A percentile compares a stretch with the other conserved stretches of the same genome.
These are phyloP conservation scores for Globisporangium rhizosaccharum DNA, from an alignment of 352 stramenopile genomes.

Conservation along the genomic window DNA sequence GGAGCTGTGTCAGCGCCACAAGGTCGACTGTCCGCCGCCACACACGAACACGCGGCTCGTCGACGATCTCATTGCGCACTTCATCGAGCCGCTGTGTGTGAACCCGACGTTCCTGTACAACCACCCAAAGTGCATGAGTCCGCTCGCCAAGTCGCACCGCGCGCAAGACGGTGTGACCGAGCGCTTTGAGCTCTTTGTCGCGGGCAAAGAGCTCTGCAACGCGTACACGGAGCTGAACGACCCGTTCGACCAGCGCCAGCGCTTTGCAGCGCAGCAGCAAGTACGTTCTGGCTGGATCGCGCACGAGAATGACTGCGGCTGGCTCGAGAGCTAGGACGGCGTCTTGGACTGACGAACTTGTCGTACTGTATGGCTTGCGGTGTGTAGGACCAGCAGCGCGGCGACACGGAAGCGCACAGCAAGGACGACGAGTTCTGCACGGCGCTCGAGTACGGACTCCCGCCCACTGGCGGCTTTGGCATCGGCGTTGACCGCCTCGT, in stretches of 20 bases:
- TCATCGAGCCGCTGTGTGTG: slow-evolving; percentile 91
- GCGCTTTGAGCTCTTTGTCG: slow-evolving; percentile 98
- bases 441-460: slow-evolving; percentile 96
- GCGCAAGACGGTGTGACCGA: slow-evolving; percentile 93
- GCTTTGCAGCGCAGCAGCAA: slow-evolving; percentile 93
- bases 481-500: slow-evolving; percentile 97
- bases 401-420: slow-evolving; percentile 84
- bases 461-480: slow-evolving; percentile 96
- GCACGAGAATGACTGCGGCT: too few species aligned
- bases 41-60: slow-evolving; percentile 95
- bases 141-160: slow-evolving; percentile 92
- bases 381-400: slow-evolving; percentile 52
- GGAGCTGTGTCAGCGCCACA: slow-evolving; percentile 81
- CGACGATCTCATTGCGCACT: slow-evolving; percentile 97
- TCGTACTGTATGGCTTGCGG: background rate
- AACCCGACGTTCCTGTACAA: slow-evolving; percentile 98
- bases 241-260: slow-evolving; percentile 93
- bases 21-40: slow-evolving; percentile 89
- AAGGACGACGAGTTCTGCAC: slow-evolving; percentile 98
- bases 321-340: too few species aligned
- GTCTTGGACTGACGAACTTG: background rate
- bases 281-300: slow-evolving; percentile 6
- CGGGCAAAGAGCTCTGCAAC: slow-evolving; percentile 95
- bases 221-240: slow-evolving; percentile 99
- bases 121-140: slow-evolving; percentile 97